A percentile compares a stretch with the other conserved stretches of the same genome.
Conservation (phyloP, 768 basidiomycete genomes). For the Exsudoporus frostii region DNA sequence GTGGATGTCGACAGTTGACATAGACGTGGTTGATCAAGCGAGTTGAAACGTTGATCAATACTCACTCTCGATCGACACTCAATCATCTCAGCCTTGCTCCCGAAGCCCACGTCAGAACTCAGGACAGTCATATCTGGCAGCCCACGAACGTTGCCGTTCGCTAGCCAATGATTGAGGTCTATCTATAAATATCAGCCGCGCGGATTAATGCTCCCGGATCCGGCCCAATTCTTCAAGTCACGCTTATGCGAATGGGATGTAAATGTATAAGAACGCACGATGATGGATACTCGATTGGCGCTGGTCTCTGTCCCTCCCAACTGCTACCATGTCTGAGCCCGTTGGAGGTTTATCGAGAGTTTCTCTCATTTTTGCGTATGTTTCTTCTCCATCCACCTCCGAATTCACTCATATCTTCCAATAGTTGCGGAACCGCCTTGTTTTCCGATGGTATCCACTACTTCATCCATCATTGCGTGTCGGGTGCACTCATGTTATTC, state of each 20-base stretch:
- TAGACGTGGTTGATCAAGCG: no score
- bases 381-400: background rate
- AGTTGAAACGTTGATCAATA: no score
- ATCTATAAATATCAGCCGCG: background rate
- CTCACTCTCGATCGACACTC: no score
- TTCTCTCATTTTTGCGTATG: constrained; percentile 84
- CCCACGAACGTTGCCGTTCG: constrained; percentile 22
- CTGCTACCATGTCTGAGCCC: constrained; percentile 17
- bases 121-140: no score
- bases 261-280: constrained; percentile 12
- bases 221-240: background rate
- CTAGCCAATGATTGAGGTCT: constrained; percentile 10
- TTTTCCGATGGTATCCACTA: constrained; percentile 71
- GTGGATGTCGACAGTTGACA: no score
- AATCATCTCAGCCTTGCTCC: no score
- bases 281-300: background rate
- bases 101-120: no score
- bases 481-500: constrained; percentile 1
- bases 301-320: background rate
- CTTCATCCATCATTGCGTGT: background rate
- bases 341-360: constrained; percentile 44
- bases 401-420: constrained; percentile 1
- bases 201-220: no score
- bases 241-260: background rate
- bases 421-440: constrained; percentile 80